These are phyloP conservation scores for Podaxis sp. DNA, from an alignment of 768 basidiomycete genomes.

Conservation along the genomic window DNA sequence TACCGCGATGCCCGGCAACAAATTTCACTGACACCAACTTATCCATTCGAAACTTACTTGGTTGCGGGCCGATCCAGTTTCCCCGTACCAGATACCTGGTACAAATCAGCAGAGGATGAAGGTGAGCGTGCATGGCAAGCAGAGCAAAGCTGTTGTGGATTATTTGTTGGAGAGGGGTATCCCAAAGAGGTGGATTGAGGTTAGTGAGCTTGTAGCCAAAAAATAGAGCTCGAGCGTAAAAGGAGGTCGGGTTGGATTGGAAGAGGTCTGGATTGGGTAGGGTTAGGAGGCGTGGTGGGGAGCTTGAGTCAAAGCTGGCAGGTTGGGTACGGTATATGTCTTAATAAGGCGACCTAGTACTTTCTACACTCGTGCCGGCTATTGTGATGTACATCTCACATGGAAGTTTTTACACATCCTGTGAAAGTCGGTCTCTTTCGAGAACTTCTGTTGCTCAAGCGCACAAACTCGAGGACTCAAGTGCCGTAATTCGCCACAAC, in stretches of 20 bases:
- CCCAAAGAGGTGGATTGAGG: slow-evolving; percentile 79
- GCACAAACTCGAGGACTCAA: not conserved
- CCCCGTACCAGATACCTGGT: not conserved
- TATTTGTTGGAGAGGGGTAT: slow-evolving; percentile 69
- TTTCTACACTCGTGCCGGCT: not conserved
- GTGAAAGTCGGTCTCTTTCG: not conserved
- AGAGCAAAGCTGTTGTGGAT: slow-evolving; percentile 62
- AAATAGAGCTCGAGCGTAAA: slow-evolving; percentile 31
- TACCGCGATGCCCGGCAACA: not conserved
- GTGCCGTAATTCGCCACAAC: not conserved
- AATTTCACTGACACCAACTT: not conserved
- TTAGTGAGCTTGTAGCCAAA: slow-evolving; percentile 45
- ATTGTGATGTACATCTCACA: not conserved
- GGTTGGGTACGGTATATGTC: not conserved
- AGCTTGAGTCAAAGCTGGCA: not conserved
- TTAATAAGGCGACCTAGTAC: not conserved
- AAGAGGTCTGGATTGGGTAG: not conserved
- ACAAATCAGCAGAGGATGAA: slow-evolving; percentile 44
- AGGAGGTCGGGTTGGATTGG: not conserved
- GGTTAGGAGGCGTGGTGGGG: not conserved
- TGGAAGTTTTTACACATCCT: not conserved
- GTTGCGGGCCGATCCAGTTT: not conserved
- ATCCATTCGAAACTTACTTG: not conserved
- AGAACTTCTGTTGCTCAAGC: not conserved
- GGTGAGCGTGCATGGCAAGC: slow-evolving; percentile 85